phyloP scores from a whole-genome alignment of 345 rosid genomes.

The Lumnitzera littorea region DNA sequence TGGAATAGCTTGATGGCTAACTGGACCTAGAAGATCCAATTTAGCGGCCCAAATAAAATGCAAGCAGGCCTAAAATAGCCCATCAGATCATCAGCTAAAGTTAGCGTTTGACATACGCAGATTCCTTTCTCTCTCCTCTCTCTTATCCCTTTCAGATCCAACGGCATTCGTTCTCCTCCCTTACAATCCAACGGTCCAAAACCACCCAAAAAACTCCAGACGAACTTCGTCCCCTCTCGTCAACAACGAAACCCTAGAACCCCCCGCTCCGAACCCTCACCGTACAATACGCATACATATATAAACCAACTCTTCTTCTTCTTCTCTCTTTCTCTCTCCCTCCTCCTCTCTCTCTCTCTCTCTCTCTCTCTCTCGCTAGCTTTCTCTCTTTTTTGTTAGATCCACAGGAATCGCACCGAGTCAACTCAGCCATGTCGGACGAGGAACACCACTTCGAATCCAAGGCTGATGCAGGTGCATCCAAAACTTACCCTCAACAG shows the following conservation, averaged over 20 bases:
- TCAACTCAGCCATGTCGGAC: slow-evolving; percentile 14
- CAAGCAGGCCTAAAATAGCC: too few relatives aligned
- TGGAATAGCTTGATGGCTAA: too few relatives aligned
- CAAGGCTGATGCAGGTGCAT: slow-evolving; percentile 17
- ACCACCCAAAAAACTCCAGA: not conserved
- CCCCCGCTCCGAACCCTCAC: not conserved
- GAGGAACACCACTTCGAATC: slow-evolving; percentile 20
- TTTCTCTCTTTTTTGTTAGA: slow-evolving; percentile 1
- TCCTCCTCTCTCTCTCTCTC: not conserved
- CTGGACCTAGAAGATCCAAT: too few relatives aligned
- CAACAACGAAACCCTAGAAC: slow-evolving; percentile 7
- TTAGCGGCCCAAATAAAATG: too few relatives aligned
- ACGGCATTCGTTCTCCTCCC: not conserved
- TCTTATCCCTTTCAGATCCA: not conserved
- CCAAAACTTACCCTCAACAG: slow-evolving; percentile 21
- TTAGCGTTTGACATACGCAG: not conserved
- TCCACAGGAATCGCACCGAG: not conserved
- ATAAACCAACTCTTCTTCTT: not conserved
- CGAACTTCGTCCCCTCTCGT: not conserved
- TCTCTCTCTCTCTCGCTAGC: not conserved
- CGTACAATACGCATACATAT: slow-evolving; percentile 4
- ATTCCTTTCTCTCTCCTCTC: not conserved
- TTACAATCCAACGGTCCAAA: not conserved
- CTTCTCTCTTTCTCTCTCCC: not conserved
- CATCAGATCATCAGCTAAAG: too few relatives aligned